Conservation (phyloP, 1,284 basidiomycete genomes). For the Malassezia brasiliensis region DNA sequence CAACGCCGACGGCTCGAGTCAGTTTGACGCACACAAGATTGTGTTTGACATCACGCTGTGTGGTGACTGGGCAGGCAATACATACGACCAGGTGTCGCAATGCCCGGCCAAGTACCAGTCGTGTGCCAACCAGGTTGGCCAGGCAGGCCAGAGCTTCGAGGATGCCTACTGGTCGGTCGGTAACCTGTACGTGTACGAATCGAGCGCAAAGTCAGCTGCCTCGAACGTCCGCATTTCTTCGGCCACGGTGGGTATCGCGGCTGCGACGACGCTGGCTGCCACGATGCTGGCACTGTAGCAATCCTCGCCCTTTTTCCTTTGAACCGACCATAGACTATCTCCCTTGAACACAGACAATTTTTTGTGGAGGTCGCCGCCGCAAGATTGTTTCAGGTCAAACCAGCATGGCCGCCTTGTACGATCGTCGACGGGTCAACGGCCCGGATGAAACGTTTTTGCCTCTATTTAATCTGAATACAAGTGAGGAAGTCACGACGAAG, state of each 20-base stretch:
- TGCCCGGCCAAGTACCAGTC: constrained; percentile 27
- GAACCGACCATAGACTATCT: background rate
- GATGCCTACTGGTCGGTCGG: constrained; percentile 38
- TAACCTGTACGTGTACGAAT: constrained; percentile 13
- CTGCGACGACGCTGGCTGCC: too few relatives aligned
- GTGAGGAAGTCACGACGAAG: background rate
- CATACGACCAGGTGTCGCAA: constrained; percentile 21
- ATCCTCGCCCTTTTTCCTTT: too few relatives aligned
- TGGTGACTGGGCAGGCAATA: constrained; percentile 35
- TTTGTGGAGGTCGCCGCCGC: background rate
- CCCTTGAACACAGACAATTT: background rate
- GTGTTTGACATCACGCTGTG: constrained; percentile 43
- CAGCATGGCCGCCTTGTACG: constrained; percentile 5
- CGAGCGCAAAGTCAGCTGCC: background rate
- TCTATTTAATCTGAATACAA: constrained; percentile 1
- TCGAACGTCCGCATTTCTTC: background rate
- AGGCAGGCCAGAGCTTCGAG: constrained; percentile 28
- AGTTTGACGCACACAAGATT: constrained; percentile 36
- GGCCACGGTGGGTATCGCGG: too few relatives aligned
- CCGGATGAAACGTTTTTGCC: constrained; percentile 10
- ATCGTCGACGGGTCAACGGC: constrained; percentile 15
- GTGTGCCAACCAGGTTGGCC: constrained; percentile 30
- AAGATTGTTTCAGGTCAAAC: too few relatives aligned
- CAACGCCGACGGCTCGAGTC: background rate
- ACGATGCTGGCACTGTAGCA: too few relatives aligned